Percentiles rank a stretch among this genome's conserved stretches.
Evolutionary conservation across 176 grass and related monocot genomes (phyloP).

Genomic region (Hordeum marinum): DNA sequence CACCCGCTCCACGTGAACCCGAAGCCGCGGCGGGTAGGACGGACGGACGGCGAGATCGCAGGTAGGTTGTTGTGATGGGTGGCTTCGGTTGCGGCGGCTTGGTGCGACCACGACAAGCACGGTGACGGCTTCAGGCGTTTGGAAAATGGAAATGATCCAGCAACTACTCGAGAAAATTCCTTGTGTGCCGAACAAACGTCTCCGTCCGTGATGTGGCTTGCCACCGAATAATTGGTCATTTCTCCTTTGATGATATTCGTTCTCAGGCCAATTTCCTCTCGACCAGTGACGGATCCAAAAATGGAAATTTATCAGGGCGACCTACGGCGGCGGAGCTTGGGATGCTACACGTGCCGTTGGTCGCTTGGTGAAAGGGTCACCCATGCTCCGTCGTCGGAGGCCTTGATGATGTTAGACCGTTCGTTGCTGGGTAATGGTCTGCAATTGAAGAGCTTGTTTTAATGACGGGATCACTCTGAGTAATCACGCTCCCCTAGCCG

Average conservation of each 20-base stretch:
- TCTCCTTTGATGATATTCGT: neutral
- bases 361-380: too few relatives aligned
- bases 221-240: neutral
- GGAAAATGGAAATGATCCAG: too few relatives aligned
- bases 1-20: neutral
- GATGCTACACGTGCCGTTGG: too few relatives aligned
- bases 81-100: neutral
- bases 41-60: neutral
- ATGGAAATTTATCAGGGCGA: neutral
- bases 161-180: neutral
- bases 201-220: neutral
- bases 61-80: neutral
- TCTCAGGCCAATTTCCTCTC: too few relatives aligned
- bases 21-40: too few relatives aligned
- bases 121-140: too few relatives aligned
- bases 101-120: neutral
- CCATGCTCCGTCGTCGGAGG: too few relatives aligned
- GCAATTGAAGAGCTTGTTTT: too few relatives aligned
- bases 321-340: too few relatives aligned
- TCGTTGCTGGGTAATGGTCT: too few relatives aligned
- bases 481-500: neutral
- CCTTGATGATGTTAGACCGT: too few relatives aligned
- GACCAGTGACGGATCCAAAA: neutral
- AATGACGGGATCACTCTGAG: too few relatives aligned
- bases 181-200: neutral